A percentile compares a stretch with the other conserved stretches of the same genome.
Conservation (phyloP, 164 flowering plant species). For the Piper betle region DNA sequence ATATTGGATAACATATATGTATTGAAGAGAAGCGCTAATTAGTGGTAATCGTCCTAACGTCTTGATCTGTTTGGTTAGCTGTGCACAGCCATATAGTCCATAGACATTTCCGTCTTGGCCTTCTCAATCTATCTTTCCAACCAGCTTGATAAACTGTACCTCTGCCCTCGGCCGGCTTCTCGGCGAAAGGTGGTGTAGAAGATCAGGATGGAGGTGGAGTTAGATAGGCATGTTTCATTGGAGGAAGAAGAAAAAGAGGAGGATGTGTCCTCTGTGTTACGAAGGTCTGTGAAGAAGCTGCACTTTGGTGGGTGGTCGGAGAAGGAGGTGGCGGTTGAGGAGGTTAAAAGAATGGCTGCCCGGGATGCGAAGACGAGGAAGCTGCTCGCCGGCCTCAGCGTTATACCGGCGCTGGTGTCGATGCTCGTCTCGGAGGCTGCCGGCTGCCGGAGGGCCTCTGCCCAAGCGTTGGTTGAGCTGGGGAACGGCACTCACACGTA, state of each 20-base stretch:
- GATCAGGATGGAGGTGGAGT: slow-evolving; percentile 1
- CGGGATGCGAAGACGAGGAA: slow-evolving; percentile 33
- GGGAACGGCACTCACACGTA: slow-evolving; percentile 73
- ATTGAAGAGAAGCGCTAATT: no score
- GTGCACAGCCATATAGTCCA: no score
- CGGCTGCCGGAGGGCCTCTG: slow-evolving; percentile 34
- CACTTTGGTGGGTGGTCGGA: slow-evolving; percentile 54
- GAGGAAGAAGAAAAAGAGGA: slow-evolving; percentile 32
- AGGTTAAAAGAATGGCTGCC: slow-evolving; percentile 39
- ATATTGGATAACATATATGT: no score
- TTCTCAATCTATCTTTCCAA: no score
- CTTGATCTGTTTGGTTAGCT: no score
- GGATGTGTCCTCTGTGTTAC: slow-evolving; percentile 22
- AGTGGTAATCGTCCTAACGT: no score
- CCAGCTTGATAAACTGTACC: no score
- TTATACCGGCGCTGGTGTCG: slow-evolving; percentile 53
- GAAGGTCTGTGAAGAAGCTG: slow-evolving; percentile 68
- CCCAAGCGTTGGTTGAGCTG: slow-evolving; percentile 56
- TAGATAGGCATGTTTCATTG: slow-evolving; percentile 22
- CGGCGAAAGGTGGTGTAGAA: neutral
- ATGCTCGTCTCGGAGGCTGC: slow-evolving; percentile 46
- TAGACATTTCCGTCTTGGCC: no score
- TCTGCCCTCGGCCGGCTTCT: no score
- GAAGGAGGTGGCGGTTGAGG: slow-evolving; percentile 51
- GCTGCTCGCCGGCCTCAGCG: slow-evolving; percentile 66